Base-by-base conservation (phyloP, 192 early-diverging fungal species). In the Chytriomyces confervae region DNA sequence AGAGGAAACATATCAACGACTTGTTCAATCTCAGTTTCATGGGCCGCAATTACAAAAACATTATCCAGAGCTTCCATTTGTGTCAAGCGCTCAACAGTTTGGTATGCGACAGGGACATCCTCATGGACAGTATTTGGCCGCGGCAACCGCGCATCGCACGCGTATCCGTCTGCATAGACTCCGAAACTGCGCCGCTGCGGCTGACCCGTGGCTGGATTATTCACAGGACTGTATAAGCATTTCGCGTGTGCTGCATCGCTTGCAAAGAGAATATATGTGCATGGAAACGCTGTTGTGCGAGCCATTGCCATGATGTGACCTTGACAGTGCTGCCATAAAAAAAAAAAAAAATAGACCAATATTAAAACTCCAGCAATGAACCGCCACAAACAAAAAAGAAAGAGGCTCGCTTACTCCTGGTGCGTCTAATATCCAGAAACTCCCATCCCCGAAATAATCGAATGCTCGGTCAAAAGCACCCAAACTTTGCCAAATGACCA, bases 391-490 rank as follows among this genome's bases (percentile, higher is more conserved):
- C 6, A 7, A 46, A 23, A 68, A 11, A 46, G 29, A 10, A 27
- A 0, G 27, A 24, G 3, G 50, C 7, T 53, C 3, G 23, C 50
- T 24, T 57, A 70, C 69, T 48, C 69, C 69, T 44, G 69, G 69
- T 24, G 69, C 69, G 27, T 70, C 69, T 24, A 70, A 53, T 7
- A 70, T 23, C 69, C 69, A 70, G 53, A 70, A 70, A 51, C 45
- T 48, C 51, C 69, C 69, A 29, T 70, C 69, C 47, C 69, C 69
- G 60, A 48, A 70, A 53, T 70, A 70, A 48, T 70, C 69, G n/a
- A 27, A 16, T 3, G 50, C 69, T 5, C 69, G 46, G 8, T 70
- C 50, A 51, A 70, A 70, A 10, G 69, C 16, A 5, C 69, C 69
- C 23, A 70, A 23, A 70, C 49, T 16, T 29, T 70, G 50, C 69